Evolutionary conservation across 352 stramenopile genomes (phyloP).

Genomic region (Blastocystis sp.): DNA sequence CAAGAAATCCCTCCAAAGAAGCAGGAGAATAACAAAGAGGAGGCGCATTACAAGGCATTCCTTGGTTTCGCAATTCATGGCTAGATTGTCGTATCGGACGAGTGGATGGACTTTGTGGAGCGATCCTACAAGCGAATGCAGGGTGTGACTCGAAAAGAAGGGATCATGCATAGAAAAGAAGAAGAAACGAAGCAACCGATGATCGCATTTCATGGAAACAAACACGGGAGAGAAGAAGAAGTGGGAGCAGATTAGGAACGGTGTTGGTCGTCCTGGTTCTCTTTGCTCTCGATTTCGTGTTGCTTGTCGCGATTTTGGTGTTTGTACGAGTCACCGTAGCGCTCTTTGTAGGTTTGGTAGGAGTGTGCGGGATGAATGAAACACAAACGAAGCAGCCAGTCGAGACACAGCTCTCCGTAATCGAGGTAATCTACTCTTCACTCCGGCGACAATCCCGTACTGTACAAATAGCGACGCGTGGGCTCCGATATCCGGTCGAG

Average conservation of each 20-base stretch:
- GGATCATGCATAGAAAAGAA: not conserved
- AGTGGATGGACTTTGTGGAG: conserved; percentile 46
- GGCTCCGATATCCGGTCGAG: not conserved
- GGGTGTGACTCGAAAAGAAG: not conserved
- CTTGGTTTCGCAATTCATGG: not conserved
- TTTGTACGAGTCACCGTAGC: not conserved
- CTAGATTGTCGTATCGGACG: conserved; percentile 25
- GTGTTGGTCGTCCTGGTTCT: not conserved
- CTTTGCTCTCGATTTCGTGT: not conserved
- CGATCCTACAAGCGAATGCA: conserved; percentile 11
- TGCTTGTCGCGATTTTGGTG: not conserved
- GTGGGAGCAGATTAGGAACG: too few species aligned
- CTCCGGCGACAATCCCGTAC: not conserved
- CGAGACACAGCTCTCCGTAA: conserved; percentile 18
- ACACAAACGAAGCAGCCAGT: not conserved
- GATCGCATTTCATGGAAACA: not conserved
- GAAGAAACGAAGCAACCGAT: not conserved
- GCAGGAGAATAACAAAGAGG: not conserved
- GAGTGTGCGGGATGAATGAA: not conserved
- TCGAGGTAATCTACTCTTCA: conserved; percentile 36
- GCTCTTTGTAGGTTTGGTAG: not conserved
- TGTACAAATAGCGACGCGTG: not conserved
- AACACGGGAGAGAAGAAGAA: not conserved
- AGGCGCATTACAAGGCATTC: not conserved
- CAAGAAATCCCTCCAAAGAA: not conserved